phyloP scores from a whole-genome alignment of 345 rosid genomes.

The Linum lewisii region DNA sequence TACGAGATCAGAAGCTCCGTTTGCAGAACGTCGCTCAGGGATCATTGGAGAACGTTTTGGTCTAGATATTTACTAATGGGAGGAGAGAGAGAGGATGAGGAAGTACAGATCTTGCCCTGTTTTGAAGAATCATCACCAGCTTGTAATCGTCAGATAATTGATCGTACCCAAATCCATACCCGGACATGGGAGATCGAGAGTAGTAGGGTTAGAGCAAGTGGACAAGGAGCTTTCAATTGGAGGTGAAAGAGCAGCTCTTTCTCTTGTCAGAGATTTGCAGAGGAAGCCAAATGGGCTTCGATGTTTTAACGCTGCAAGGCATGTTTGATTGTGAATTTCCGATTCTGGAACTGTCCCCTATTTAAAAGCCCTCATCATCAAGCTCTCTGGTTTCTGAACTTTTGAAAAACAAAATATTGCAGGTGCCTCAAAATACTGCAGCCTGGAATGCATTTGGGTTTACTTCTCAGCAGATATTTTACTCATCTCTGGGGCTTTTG shows the following conservation, averaged over 20 bases:
- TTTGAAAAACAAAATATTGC: no score
- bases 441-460: conserved; percentile 52
- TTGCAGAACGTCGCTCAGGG: conserved; percentile 64
- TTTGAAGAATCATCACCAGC: no score
- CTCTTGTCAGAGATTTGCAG: conserved; percentile 56
- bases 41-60: no score
- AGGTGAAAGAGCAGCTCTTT: conserved; percentile 67
- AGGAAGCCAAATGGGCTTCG: conserved; percentile 71
- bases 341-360: not conserved
- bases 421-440: conserved; percentile 69
- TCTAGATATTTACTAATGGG: no score
- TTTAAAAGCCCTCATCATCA: not conserved
- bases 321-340: conserved; percentile 27
- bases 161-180: no score
- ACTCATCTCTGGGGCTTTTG: conserved; percentile 49
- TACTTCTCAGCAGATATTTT: conserved; percentile 51
- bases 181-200: conserved; percentile 28
- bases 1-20: conserved; percentile 68
- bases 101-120: no score
- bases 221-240: conserved; percentile 60
- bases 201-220: conserved; percentile 45
- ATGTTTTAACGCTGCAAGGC: conserved; percentile 72
- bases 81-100: no score
- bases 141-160: no score
- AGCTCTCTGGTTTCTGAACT: no score